Base-by-base conservation (phyloP, 768 basidiomycete species). In the Gautieria morchelliformis region DNA sequence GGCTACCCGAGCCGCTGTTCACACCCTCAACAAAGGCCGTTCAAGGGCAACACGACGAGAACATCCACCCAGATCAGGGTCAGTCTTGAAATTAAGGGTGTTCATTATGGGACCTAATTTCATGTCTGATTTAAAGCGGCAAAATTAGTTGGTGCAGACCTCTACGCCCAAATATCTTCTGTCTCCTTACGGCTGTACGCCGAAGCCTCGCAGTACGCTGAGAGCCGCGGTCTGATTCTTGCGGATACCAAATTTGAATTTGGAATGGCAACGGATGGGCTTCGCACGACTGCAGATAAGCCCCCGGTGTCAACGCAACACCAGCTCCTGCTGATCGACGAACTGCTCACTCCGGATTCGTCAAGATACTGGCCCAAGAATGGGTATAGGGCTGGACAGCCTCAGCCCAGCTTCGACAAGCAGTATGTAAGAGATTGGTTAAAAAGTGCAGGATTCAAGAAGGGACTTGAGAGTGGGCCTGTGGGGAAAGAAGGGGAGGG, bases 221-320 rank as follows among this genome's bases (percentile, higher is more conserved):
- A 75, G 27, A 75, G 79, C 6, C 79, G 83, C 5, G 94, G 92
- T 17, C 76, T 98, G 58, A 96, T 98, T 64, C 84, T 99, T 45
- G 96, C 93, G 22, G 95, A 99, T 70, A 98, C 94, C 41, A 99
- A 99, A 69, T 97, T 98, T 70, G 96, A 98, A 72, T 99, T 99
- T 66, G 96, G 96, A 5, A 80, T 97, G 45, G 27, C 32, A 17
- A n/a, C 33, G 11, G 22, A 30, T 49, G 40, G 8, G 42, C 35
- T 30, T 17, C 15, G 3, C 32, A 53, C 8, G 33, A 9, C 19
- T 19, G 53, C 17, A 17, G 35, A 49, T 32, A 33, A 19, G 22
- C 27, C 46, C 20, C 44, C 60, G n/a, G 63, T 53, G 4, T 57
- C 56, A 20, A 41, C 73, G 3, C 70, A 73, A 8, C 41, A 69